Evolutionary conservation across 2,329 filamentous ascomycete species (phyloP), one percentile per base, ranked within the genome.

Genomic region (Neofusicoccum ribis): DNA sequence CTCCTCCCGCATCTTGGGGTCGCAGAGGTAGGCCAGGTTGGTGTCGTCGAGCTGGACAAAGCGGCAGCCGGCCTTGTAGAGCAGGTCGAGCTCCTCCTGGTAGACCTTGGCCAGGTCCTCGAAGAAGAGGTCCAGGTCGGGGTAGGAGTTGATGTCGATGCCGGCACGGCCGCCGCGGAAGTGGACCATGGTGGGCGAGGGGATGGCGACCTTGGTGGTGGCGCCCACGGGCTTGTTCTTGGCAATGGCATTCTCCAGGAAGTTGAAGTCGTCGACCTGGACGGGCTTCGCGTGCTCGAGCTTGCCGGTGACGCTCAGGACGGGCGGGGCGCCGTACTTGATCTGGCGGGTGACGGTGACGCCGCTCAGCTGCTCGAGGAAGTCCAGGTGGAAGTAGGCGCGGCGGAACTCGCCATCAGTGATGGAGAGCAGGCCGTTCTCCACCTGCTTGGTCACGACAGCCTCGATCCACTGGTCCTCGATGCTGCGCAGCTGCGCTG

Each of bases 41-140:
- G 84, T 86, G 76, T 86, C 84, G 73, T 86, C 84, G 62, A 86
- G 79, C 76, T 86, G 84, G 12, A 86, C 82, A 70, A 85, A 85
- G 69, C 84, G 82, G 73, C 82, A 84, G 6, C 84, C 84, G 1
- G 84, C 84, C 36, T 77, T 72, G 74, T 86, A 84, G n/a, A 86
- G 75, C 50, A 81, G 80, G 66, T 77, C 79, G 5, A 86, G 77
- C 73, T 86, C 84, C 72, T 82, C 80, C 73, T 85, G 84, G 74
- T 84, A 86, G 5, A 83, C 84, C 61, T 78, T 76, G 9, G 84
- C 84, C 11, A 86, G 77, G 70, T 86, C 84, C 17, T 80, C 82
- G 73, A 86, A 86, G 77, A 85, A 85, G 31, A 78, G 76, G 54
- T 86, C 84, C 9, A 86, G 78, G 17, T 80, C 80, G 5, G 84